These are phyloP conservation scores for Coemansia sp. DNA, from an alignment of 192 early-diverging fungal species.

Conservation along the genomic window DNA sequence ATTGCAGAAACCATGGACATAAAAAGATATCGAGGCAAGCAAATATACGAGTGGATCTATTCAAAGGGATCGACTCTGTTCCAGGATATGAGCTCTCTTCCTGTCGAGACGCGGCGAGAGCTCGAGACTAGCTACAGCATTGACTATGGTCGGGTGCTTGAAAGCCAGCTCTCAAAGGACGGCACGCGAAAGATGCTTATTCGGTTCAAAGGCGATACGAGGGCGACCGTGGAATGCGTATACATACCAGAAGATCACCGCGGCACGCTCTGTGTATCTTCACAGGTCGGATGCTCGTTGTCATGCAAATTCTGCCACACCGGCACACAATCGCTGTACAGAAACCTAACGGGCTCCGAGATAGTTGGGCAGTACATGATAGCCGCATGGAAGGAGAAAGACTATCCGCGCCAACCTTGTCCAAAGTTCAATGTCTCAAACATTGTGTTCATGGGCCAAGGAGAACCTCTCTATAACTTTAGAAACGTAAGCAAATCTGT, in stretches of 20 bases:
- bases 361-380: constrained; percentile 71
- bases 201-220: constrained; percentile 57
- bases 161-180: constrained; percentile 57
- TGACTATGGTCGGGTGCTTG: constrained; percentile 59
- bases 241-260: constrained; percentile 68
- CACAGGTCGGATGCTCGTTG: constrained; percentile 85
- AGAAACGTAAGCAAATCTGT: constrained; percentile 64
- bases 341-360: constrained; percentile 73
- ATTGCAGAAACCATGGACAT: constrained; percentile 4
- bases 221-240: constrained; percentile 71
- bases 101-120: constrained; percentile 50
- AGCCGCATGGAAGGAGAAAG: constrained; percentile 57
- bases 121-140: constrained; percentile 57
- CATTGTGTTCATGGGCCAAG: constrained; percentile 93
- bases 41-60: constrained; percentile 48
- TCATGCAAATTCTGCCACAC: constrained; percentile 89
- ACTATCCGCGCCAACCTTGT: constrained; percentile 57
- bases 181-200: constrained; percentile 66
- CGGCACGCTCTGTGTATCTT: constrained; percentile 77
- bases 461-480: constrained; percentile 87
- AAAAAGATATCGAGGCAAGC: constrained; percentile 32
- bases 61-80: constrained; percentile 60
- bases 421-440: constrained; percentile 65
- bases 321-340: constrained; percentile 79
- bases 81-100: constrained; percentile 67